Percentiles rank a stretch among this genome's conserved stretches.
These are phyloP conservation scores for Antarctomyces pellizariae DNA, from an alignment of 495 filamentous ascomycete species.

Conservation along the genomic window DNA sequence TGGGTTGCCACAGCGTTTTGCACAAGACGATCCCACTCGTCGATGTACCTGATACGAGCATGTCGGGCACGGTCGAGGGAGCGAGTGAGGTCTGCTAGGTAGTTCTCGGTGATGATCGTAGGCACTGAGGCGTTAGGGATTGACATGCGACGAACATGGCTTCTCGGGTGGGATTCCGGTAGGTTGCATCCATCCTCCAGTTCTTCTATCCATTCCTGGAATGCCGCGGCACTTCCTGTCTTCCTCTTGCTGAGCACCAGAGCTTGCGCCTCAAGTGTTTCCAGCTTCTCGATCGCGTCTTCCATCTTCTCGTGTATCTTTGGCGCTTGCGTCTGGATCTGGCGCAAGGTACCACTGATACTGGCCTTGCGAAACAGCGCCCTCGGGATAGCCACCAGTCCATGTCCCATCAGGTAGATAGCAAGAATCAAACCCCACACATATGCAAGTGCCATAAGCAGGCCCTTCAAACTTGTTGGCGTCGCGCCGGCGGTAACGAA, in stretches of 20 bases:
- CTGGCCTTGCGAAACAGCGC: slow-evolving; percentile 53
- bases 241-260: slow-evolving; percentile 56
- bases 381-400: slow-evolving; percentile 74
- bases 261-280: slow-evolving; percentile 62
- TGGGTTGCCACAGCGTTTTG: slow-evolving; percentile 49
- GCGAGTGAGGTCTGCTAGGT: slow-evolving; percentile 70
- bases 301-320: slow-evolving; percentile 67
- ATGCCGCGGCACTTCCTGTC: slow-evolving; percentile 54
- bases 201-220: slow-evolving; percentile 88
- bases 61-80: slow-evolving; percentile 61
- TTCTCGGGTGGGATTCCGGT: slow-evolving; percentile 31
- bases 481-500: slow-evolving; percentile 45
- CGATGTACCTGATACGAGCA: slow-evolving; percentile 54
- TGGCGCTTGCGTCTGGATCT: slow-evolving; percentile 58
- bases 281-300: slow-evolving; percentile 59
- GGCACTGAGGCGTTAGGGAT: slow-evolving; percentile 28
- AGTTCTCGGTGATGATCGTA: slow-evolving; percentile 75
- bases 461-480: slow-evolving; percentile 39
- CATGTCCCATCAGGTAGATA: slow-evolving; percentile 94
- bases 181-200: slow-evolving; percentile 49
- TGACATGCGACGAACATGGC: slow-evolving; percentile 18
- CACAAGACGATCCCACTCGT: slow-evolving; percentile 67
- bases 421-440: slow-evolving; percentile 77
- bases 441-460: slow-evolving; percentile 85
- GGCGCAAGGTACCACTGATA: slow-evolving; percentile 41